Conservation (phyloP, 2,329 filamentous ascomycete genomes). For the Orbilia quercus region DNA sequence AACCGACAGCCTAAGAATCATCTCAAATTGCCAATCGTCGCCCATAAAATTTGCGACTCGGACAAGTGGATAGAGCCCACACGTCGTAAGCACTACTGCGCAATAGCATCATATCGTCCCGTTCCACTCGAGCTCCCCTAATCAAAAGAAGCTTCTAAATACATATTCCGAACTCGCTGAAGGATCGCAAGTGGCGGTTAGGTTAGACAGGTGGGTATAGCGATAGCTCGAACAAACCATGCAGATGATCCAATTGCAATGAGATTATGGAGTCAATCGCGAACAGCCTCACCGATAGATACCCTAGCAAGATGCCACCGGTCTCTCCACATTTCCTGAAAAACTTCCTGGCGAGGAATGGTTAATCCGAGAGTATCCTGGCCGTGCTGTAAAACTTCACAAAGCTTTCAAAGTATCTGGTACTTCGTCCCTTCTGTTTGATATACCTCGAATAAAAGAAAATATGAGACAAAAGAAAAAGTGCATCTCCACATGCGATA, state of each 20-base stretch:
- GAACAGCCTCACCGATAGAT: no score
- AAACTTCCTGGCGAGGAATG: no score
- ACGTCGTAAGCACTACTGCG: slow-evolving; percentile 45
- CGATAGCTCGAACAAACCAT: no score
- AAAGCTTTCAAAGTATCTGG: slow-evolving; percentile 20
- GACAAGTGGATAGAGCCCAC: background rate
- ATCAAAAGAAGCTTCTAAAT: background rate
- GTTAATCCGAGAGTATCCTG: slow-evolving; percentile 19
- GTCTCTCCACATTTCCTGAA: no score
- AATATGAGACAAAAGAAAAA: background rate
- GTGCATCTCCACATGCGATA: no score
- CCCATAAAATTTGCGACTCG: slow-evolving; percentile 19
- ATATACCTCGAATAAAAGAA: slow-evolving; percentile 16
- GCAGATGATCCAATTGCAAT: no score
- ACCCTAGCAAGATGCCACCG: no score
- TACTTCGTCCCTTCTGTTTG: slow-evolving; percentile 23
- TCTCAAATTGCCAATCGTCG: background rate
- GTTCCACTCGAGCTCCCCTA: slow-evolving; percentile 9
- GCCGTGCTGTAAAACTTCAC: background rate
- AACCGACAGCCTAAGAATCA: slow-evolving; percentile 22
- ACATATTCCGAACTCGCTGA: background rate
- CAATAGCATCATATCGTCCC: slow-evolving; percentile 16
- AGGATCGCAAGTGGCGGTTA: background rate
- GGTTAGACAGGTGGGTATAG: no score
- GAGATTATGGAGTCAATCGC: no score